Evolutionary conservation across 768 basidiomycete genomes (phyloP), one percentile per base, ranked within the genome.

Genomic region (Neoboletus subvelutipes): DNA sequence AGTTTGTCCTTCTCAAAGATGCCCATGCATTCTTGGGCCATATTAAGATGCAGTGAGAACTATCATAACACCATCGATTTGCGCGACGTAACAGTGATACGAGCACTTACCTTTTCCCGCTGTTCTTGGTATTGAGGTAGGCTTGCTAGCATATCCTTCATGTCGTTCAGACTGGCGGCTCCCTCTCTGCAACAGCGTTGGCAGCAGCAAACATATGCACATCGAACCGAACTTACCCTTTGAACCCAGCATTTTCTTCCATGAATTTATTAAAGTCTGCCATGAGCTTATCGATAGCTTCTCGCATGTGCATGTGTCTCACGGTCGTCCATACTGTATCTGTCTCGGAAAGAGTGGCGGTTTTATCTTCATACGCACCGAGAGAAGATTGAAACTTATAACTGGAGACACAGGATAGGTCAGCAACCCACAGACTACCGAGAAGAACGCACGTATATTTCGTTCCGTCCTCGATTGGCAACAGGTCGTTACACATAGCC

Each of bases 61-160:
- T 98, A 69, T 39, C 26, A 24, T 40, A 18, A 33, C n/a, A 33
- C 28, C 11, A 47, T 64, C 31, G 31, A 41, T 28, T 33, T 43
- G n/a, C 20, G 45, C 45, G 12, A 36, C 24, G 18, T 26, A n/a
- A 52, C 31, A n/a, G 49, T 17, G 20, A 20, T 28, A 54, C 34
- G 31, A 13, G 20, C 17, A 57, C 73, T 20, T 37, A 89, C 94
- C 84, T 94, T 94, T 71, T 99, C 95, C 55, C 96, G 83, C 63
- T 93, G 90, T 61, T 97, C 94, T 74, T 95, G 91, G 64, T 90
- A 97, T 73, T 97, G 93, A 2, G 95, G 94, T 58, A 99, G 71
- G 67, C 79, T 92, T 33, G 97, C 97, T 34, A 99, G 79, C 96
- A 98, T 97, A 67, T 99, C 97, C 73, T 97, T 98, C 92, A 99